Base-by-base conservation (phyloP, 768 basidiomycete genomes). In the Mycena galericulata region DNA sequence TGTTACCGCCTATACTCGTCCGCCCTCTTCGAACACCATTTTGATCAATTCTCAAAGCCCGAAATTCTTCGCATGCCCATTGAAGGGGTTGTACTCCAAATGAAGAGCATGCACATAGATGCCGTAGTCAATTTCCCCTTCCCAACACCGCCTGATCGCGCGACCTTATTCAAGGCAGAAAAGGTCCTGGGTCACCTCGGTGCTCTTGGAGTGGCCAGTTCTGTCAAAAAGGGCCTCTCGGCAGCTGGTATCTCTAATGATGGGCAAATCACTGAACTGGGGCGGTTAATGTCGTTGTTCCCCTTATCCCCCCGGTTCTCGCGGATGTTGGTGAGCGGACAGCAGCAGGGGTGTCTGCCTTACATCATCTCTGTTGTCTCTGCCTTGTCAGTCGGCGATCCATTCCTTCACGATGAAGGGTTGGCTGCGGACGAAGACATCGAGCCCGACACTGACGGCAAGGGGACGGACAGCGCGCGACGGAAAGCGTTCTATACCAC, bases 41-140 rank as follows among this genome's bases (percentile, higher is more conserved):
- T 99, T 75, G 91, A 93, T 34, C 81, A 89, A 64, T 97, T 97
- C 79, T 87, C 94, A 0, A 83, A 89, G 65, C 98, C 98, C 2
- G 98, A 99, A 78, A 97, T 99, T 62, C 86, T 96, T 47, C 92
- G 97, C 26, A 96, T 94, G 83, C 97, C 98, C 0, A 97, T 99
- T 72, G 98, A 99, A 73, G 97, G 96, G 2, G 92, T 99, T 26
- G 94, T 99, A 11, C 84, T 99, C 34, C 97, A 98, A 79, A 98
- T 99, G 97, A 99, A 99, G 84, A 91, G 90, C 78, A 98, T 99
- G 96, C 95, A 97, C 75, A 97, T 99, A 65, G 96, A 99, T 75
- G 86, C 95, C 1, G 95, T 99, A 41, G 85, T 95, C 73, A 99
- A 99, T 81, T 99, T 99, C 79, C 98, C 98, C 18, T 99, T 99